Percentiles rank a stretch among this genome's conserved stretches.
Conservation (phyloP, 139 green algal species). For the Chlorella sorokiniana region DNA sequence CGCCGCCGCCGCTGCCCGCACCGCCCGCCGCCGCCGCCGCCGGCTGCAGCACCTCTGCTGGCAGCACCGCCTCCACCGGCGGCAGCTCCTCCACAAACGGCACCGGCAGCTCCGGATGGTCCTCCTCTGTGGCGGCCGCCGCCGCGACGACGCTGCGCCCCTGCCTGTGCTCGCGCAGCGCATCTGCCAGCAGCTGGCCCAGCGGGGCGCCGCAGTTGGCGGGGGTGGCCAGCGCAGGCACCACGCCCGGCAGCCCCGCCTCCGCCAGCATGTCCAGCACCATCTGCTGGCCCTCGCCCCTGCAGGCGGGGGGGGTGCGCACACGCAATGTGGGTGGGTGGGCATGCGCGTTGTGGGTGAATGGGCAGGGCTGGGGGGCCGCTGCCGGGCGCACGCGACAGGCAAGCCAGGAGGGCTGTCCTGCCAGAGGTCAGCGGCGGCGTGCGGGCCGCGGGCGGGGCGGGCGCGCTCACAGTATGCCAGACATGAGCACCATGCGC, state of each 20-base stretch:
- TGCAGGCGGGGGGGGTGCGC: background rate
- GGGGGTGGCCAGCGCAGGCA: background rate
- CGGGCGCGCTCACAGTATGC: slow-evolving; percentile 27
- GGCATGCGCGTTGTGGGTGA: background rate
- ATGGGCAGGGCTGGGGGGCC: background rate
- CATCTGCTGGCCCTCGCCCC: background rate
- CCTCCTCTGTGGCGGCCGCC: background rate
- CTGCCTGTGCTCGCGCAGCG: background rate
- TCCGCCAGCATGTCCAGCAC: slow-evolving; percentile 11
- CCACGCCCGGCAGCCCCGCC: background rate
- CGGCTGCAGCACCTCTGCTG: background rate
- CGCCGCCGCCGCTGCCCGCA: background rate
- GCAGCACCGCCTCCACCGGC: background rate
- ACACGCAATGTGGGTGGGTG: background rate
- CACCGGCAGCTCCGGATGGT: too few relatives aligned
- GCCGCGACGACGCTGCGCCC: background rate
- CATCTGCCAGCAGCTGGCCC: slow-evolving; percentile 18
- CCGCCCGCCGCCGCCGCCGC: background rate
- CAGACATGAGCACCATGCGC: slow-evolving; percentile 34
- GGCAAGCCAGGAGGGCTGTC: background rate
- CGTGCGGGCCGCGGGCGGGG: too few relatives aligned
- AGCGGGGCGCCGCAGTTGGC: background rate
- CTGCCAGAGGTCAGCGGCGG: too few relatives aligned
- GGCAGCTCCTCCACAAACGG: slow-evolving; percentile 20
- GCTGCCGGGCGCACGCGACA: background rate